These are phyloP conservation scores for Sclerotinia subarctica DNA, from an alignment of 2,329 filamentous ascomycete genomes.

Conservation along the genomic window DNA sequence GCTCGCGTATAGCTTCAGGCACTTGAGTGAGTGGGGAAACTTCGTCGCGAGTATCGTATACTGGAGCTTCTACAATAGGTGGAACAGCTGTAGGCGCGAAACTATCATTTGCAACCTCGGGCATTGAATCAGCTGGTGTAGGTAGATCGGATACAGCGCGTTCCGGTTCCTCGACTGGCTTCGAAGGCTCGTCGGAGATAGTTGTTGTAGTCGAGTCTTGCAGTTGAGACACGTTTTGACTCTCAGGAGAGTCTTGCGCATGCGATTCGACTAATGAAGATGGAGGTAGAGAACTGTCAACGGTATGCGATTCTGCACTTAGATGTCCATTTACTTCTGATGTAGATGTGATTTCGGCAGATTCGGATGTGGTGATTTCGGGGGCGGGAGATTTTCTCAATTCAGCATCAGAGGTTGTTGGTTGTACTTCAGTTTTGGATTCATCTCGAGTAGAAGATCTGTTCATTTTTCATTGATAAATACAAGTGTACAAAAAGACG, in stretches of 20 bases:
- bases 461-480: conserved; percentile 37
- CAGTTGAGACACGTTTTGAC: conserved; percentile 10
- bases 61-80: conserved; percentile 35
- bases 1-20: conserved; percentile 6
- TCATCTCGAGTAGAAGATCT: conserved; percentile 38
- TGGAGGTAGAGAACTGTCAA: neutral
- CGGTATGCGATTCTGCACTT: neutral
- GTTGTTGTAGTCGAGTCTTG: conserved; percentile 27
- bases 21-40: conserved; percentile 21
- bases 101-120: conserved; percentile 31
- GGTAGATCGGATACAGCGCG: conserved; percentile 18
- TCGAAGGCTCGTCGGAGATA: neutral
- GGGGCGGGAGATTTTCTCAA: conserved; percentile 2
- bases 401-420: conserved; percentile 5
- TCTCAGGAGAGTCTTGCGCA: conserved; percentile 15
- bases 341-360: neutral
- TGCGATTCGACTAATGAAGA: conserved; percentile 14
- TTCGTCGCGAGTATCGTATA: conserved; percentile 37
- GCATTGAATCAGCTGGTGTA: conserved; percentile 26
- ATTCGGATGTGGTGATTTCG: conserved; percentile 8
- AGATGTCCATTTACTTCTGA: neutral
- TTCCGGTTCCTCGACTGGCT: conserved; percentile 1
- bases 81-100: conserved; percentile 32
- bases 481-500: conserved; percentile 35
- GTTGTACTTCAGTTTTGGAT: conserved; percentile 24